Evolutionary conservation across 441 rosid species (phyloP).

Genomic region (Pelargonium myrrhifolium): DNA sequence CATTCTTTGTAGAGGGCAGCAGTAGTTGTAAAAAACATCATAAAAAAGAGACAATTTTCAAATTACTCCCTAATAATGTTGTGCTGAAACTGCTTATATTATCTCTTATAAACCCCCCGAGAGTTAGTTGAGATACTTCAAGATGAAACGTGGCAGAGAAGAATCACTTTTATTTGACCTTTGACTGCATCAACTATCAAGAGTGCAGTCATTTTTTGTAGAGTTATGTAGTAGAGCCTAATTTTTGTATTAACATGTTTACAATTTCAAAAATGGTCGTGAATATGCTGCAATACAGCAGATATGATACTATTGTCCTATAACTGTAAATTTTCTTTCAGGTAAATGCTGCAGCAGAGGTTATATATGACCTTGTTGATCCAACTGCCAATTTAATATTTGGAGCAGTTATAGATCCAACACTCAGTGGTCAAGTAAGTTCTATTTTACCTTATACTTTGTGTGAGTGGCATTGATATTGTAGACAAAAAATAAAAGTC

Average conservation of each 20-base stretch:
- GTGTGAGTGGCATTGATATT: neutral
- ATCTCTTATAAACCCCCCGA: no score
- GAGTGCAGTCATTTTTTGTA: no score
- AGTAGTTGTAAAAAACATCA: no score
- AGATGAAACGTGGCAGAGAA: no score
- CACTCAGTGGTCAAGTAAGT: conserved; percentile 78
- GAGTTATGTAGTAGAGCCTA: no score
- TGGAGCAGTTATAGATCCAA: conserved; percentile 86
- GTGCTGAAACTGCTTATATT: no score
- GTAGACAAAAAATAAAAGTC: neutral
- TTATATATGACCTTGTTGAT: conserved; percentile 89
- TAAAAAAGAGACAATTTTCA: no score
- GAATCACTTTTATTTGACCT: neutral
- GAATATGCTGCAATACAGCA: neutral
- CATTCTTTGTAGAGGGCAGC: no score
- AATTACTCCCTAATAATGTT: no score
- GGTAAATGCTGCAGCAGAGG: conserved; percentile 99
- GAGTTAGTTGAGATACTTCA: no score
- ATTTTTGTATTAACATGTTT: neutral
- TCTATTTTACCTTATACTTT: neutral
- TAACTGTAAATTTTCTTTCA: conserved; percentile 21
- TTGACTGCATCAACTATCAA: neutral
- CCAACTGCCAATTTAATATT: conserved; percentile 90
- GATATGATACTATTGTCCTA: neutral
- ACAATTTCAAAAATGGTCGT: neutral